Evolutionary conservation across 1,139 yeast species (phyloP), one percentile per base, ranked within the genome.

Genomic region (Protomyces pachydermus): DNA sequence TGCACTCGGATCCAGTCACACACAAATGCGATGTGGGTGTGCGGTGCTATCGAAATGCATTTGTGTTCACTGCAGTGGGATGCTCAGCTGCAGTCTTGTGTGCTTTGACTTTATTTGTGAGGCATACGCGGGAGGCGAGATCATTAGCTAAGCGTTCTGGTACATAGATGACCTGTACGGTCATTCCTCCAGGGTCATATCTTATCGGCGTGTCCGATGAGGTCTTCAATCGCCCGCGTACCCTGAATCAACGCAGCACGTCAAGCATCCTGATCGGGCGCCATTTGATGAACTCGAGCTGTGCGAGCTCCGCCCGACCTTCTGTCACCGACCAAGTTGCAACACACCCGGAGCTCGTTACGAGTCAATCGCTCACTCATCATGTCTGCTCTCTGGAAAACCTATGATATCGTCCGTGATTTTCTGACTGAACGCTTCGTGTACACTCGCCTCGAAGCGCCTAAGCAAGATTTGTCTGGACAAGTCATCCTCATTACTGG

Each of bases 401-500:
- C 45, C 10, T 58, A 58, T 23, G 62, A 58, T 28, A 34, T 58
- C 20, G 9, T 34, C n/a, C 55, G 62, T 16, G 62, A 58, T 52
- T 58, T 58, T 42, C 42, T 28, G 16, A 48, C 32, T 10, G 62
- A 58, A 39, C 53, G 39, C 9, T 25, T 39, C 45, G 42, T 58
- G n/a, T 51, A 58, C 52, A 58, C 51, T 12, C 25, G 42, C 23
- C 56, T 58, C n/a, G 32, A 58, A 32, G 62, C 62, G 2, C 62
- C 62, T 8, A 23, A 28, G 16, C 53, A 52, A 38, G 62, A 58
- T 28, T 45, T 80, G 35, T 69, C 75, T 0, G 81, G 78, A 2
- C 72, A 72, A 58, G 75, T 74, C 20, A 66, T 67, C 16, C 56
- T 68, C 20, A 65, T 68, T 45, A 68, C 70, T 18, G 70, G 69